phyloP scores from a whole-genome alignment of 75 land plant genomes.

The Picea sitchensis region DNA sequence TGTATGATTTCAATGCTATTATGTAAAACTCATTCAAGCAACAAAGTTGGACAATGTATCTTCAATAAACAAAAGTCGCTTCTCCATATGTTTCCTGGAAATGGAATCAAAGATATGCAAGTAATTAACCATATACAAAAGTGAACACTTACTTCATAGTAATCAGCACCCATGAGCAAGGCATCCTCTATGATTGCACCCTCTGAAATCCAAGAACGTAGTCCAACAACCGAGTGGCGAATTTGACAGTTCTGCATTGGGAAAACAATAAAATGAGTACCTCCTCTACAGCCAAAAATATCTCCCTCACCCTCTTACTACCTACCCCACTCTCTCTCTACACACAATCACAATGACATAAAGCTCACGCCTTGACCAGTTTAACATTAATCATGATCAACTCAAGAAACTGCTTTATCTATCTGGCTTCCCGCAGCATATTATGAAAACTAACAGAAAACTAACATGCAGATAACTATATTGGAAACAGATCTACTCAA shows the following conservation, averaged over 20 bases:
- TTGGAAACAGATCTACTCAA: too few species aligned
- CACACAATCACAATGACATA: background rate
- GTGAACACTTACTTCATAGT: conserved; percentile 69
- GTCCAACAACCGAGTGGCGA: conserved; percentile 94
- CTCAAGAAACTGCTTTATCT: background rate
- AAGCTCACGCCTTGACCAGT: background rate
- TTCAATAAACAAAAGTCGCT: background rate
- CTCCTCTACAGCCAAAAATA: background rate
- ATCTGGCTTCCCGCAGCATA: background rate
- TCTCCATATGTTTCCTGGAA: background rate
- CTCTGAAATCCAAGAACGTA: conserved; percentile 96
- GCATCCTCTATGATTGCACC: conserved; percentile 97
- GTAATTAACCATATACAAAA: background rate
- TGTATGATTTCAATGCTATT: background rate
- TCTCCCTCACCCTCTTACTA: background rate
- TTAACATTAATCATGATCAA: background rate
- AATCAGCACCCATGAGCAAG: conserved; percentile 97
- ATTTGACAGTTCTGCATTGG: conserved; percentile 86
- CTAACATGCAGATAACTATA: background rate
- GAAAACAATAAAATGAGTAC: background rate
- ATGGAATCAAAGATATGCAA: conserved; percentile 2
- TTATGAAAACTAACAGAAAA: background rate
- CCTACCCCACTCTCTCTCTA: background rate
- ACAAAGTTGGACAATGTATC: background rate
- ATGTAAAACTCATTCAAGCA: background rate